These are phyloP conservation scores for Entelexis sorbosivorans DNA, from an alignment of 1,139 yeast genomes.

Conservation along the genomic window DNA sequence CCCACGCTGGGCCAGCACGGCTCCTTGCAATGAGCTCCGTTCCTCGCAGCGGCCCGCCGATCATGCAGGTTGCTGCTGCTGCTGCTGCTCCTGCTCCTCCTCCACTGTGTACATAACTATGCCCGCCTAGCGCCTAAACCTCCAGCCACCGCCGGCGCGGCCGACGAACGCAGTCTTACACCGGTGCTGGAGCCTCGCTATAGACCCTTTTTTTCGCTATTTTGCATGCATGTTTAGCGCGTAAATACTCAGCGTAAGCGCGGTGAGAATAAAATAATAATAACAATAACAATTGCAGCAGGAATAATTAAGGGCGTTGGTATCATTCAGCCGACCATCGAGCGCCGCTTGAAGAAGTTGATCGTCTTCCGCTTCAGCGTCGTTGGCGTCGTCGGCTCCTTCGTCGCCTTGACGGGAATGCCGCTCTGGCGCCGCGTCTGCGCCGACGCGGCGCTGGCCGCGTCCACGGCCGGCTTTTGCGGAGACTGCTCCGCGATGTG, in stretches of 20 bases:
- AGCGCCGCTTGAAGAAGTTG: slow-evolving; percentile 32
- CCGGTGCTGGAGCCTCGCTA: too few species aligned
- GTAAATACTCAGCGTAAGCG: too few species aligned
- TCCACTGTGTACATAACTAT: too few species aligned
- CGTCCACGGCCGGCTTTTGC: slow-evolving; percentile 4
- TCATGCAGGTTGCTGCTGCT: too few species aligned
- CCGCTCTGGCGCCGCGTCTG: slow-evolving; percentile 13
- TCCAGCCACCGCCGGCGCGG: too few species aligned
- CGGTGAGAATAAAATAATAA: not conserved
- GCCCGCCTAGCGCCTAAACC: too few species aligned
- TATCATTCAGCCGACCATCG: slow-evolving; percentile 22
- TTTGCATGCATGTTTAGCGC: too few species aligned
- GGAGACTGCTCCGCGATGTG: not conserved
- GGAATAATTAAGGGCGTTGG: not conserved
- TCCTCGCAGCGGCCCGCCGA: too few species aligned
- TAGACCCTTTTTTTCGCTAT: too few species aligned
- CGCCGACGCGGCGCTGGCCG: not conserved
- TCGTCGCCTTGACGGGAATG: slow-evolving; percentile 16
- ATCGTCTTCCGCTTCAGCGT: slow-evolving; percentile 26
- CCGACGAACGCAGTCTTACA: too few species aligned
- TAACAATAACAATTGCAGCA: not conserved
- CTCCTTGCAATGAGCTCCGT: slow-evolving; percentile 5
- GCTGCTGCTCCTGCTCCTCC: too few species aligned
- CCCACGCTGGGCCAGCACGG: slow-evolving; percentile 22
- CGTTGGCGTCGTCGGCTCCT: slow-evolving; percentile 16